phyloP scores from a whole-genome alignment of 2,329 filamentous ascomycete species.

The Pezicula rhizophila region DNA sequence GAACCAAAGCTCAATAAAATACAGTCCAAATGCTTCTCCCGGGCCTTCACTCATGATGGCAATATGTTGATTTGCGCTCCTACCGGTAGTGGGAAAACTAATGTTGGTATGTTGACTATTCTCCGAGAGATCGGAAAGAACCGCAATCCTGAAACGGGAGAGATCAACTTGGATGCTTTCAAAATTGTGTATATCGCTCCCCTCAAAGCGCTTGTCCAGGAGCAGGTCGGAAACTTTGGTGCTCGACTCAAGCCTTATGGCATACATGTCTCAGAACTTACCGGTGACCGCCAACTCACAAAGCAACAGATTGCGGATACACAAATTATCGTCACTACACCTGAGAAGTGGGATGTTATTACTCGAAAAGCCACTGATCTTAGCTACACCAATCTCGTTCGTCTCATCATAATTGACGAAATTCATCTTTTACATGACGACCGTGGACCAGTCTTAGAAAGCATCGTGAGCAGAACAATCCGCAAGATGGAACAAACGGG shows the following conservation, averaged over 20 bases:
- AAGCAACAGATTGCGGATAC: constrained; percentile 98
- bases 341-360: constrained; percentile 99
- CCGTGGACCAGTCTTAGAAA: constrained; percentile 91
- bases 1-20: constrained; percentile 89
- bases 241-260: constrained; percentile 85
- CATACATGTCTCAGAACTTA: constrained; percentile 89
- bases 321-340: constrained; percentile 95
- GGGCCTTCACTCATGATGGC: constrained; percentile 87
- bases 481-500: constrained; percentile 90
- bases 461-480: constrained; percentile 91
- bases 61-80: constrained; percentile 98
- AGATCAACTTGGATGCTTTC: constrained; percentile 92
- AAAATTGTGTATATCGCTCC: constrained; percentile 98
- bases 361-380: constrained; percentile 95
- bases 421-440: constrained; percentile 98
- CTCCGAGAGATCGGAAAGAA: constrained; percentile 96
- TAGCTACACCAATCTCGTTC: constrained; percentile 95
- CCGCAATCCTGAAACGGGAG: constrained; percentile 79
- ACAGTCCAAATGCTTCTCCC: constrained; percentile 86
- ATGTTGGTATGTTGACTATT: constrained; percentile 96
- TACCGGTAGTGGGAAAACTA: constrained; percentile 96
- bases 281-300: constrained; percentile 93
- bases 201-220: constrained; percentile 89
- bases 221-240: constrained; percentile 97
- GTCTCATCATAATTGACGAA: constrained; percentile 93